A percentile compares a stretch with the other conserved stretches of the same genome.
Evolutionary conservation across 2,329 filamentous ascomycete species (phyloP).

Genomic region (Phaeomoniella chlamydospora): DNA sequence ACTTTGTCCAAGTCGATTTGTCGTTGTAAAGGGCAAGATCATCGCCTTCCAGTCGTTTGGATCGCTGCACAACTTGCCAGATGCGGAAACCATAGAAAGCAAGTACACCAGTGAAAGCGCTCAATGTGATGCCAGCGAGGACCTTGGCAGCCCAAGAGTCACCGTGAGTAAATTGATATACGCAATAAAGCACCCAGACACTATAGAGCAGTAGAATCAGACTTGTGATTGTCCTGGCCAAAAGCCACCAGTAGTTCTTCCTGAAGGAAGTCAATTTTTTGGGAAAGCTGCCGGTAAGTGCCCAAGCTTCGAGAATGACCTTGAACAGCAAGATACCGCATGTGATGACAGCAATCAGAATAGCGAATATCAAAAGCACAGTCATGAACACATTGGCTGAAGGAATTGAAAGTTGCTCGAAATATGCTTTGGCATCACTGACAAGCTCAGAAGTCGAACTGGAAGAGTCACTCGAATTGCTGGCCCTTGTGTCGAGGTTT

Average conservation of each 20-base stretch:
- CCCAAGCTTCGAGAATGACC: slow-evolving; percentile 80
- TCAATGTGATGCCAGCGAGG: slow-evolving; percentile 69
- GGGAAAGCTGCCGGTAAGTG: slow-evolving; percentile 77
- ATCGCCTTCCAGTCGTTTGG: slow-evolving; percentile 65
- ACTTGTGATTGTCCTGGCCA: slow-evolving; percentile 77
- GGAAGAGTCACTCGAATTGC: slow-evolving; percentile 5
- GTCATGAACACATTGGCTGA: slow-evolving; percentile 94
- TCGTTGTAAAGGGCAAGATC: slow-evolving; percentile 64
- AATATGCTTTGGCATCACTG: slow-evolving; percentile 65
- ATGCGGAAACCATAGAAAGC: slow-evolving; percentile 76
- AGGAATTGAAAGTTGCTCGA: slow-evolving; percentile 73
- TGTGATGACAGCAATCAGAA: slow-evolving; percentile 68
- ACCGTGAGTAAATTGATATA: slow-evolving; percentile 86
- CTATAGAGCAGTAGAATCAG: slow-evolving; percentile 87
- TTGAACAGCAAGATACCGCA: slow-evolving; percentile 83
- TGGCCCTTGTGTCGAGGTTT: slow-evolving; percentile 9
- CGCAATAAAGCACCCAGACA: slow-evolving; percentile 87
- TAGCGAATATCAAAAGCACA: slow-evolving; percentile 73
- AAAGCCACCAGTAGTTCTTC: slow-evolving; percentile 88
- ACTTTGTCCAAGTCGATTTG: slow-evolving; percentile 84
- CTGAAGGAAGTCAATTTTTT: slow-evolving; percentile 69
- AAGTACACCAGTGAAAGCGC: slow-evolving; percentile 67
- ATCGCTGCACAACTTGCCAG: slow-evolving; percentile 56
- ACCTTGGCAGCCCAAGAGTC: slow-evolving; percentile 88
- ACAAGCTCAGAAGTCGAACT: slow-evolving; percentile 35